Conservation (phyloP, 2,329 filamentous ascomycete species). For the Talaromyces marneffei region DNA sequence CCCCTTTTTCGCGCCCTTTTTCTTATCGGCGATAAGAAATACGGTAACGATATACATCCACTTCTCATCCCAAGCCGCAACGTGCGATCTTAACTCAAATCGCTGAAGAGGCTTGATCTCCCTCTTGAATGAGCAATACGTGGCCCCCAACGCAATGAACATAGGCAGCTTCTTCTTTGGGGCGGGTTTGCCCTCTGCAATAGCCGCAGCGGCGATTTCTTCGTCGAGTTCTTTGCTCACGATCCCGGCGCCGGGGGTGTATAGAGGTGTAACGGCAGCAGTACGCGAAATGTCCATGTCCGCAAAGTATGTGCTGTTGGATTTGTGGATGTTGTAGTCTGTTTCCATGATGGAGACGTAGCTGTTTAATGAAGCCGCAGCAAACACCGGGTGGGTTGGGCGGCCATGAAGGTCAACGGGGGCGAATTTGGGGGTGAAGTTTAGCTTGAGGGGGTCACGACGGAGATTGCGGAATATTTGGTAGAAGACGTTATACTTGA, state of each 20-base stretch:
- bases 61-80: conserved; percentile 73
- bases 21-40: conserved; percentile 51
- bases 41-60: conserved; percentile 70
- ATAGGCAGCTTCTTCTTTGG: conserved; percentile 48
- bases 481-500: conserved; percentile 26
- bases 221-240: conserved; percentile 49
- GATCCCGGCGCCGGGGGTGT: conserved; percentile 52
- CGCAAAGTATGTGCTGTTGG: conserved; percentile 78
- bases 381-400: conserved; percentile 61
- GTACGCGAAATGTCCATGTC: conserved; percentile 80
- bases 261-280: conserved; percentile 67
- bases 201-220: conserved; percentile 45
- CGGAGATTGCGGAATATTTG: conserved; percentile 52
- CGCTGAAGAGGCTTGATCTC: conserved; percentile 65
- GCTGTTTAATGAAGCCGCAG: conserved; percentile 61
- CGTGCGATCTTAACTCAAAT: conserved; percentile 68
- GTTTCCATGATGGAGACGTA: conserved; percentile 68
- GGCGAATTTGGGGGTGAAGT: conserved; percentile 1
- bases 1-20: conserved; percentile 36
- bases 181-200: conserved; percentile 44
- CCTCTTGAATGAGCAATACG: conserved; percentile 65
- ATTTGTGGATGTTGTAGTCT: conserved; percentile 82
- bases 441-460: conserved; percentile 38
- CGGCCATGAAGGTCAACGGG: conserved; percentile 29
- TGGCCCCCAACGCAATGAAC: conserved; percentile 64